Conservation (phyloP, 2,329 filamentous ascomycete species). For the Leptographium radiaticola region DNA sequence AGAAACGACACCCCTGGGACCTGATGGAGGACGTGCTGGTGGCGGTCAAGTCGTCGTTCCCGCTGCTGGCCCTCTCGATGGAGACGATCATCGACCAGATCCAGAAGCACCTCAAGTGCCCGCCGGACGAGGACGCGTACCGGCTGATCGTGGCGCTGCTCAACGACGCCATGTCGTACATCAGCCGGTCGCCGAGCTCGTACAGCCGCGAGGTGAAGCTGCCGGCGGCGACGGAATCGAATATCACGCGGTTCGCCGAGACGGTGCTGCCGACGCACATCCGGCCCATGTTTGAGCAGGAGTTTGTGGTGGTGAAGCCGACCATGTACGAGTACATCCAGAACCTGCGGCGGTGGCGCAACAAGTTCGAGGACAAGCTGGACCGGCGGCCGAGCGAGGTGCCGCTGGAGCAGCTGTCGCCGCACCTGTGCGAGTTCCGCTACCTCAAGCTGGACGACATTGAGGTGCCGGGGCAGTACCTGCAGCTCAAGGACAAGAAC, state of each 20-base stretch:
- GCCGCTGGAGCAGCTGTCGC: slow-evolving; percentile 74
- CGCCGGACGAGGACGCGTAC: slow-evolving; percentile 95
- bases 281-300: slow-evolving; percentile 89
- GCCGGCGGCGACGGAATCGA: slow-evolving; percentile 79
- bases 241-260: slow-evolving; percentile 93
- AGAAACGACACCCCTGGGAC: slow-evolving; percentile 65
- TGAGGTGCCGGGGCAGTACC: slow-evolving; percentile 91
- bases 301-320: slow-evolving; percentile 89
- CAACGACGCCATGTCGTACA: slow-evolving; percentile 89
- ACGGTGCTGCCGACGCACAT: slow-evolving; percentile 92
- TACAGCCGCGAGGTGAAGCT: slow-evolving; percentile 89
- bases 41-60: slow-evolving; percentile 92
- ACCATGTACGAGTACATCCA: slow-evolving; percentile 99
- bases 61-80: slow-evolving; percentile 90
- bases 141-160: slow-evolving; percentile 92
- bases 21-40: slow-evolving; percentile 92
- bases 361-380: slow-evolving; percentile 95
- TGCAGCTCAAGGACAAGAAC: slow-evolving; percentile 97
- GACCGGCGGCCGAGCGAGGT: slow-evolving; percentile 65
- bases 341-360: slow-evolving; percentile 88
- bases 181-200: slow-evolving; percentile 71
- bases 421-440: slow-evolving; percentile 87
- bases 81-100: slow-evolving; percentile 99
- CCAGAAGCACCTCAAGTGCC: slow-evolving; percentile 97
- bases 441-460: slow-evolving; percentile 99